Conservation (phyloP, 2,329 filamentous ascomycete genomes). For the Alternaria brassicae region DNA sequence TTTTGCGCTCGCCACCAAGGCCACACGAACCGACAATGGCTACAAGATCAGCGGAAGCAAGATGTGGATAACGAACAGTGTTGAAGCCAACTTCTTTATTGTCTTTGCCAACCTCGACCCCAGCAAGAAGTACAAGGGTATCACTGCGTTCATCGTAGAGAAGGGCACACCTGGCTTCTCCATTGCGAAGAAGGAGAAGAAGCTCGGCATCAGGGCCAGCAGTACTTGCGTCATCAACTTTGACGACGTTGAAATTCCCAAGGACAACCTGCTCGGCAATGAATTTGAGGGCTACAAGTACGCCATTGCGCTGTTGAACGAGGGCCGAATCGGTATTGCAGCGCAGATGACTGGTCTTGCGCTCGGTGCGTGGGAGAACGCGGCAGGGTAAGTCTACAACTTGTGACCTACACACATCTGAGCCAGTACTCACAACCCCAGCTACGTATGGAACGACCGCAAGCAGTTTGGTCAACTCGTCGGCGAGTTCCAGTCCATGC, state of each 20-base stretch:
- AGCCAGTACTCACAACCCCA: conserved; percentile 39
- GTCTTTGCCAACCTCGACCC: conserved; percentile 97
- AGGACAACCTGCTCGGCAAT: conserved; percentile 85
- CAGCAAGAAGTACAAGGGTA: conserved; percentile 93
- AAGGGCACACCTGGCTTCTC: conserved; percentile 88
- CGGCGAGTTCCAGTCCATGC: conserved; percentile 98
- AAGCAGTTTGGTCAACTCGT: conserved; percentile 94
- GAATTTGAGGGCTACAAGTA: conserved; percentile 97
- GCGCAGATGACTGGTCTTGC: conserved; percentile 98
- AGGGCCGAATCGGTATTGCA: conserved; percentile 96
- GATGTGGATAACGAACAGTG: conserved; percentile 99
- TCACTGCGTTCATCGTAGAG: conserved; percentile 94
- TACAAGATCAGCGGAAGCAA: conserved; percentile 91
- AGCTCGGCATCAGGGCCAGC: conserved; percentile 93
- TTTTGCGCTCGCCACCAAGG: conserved; percentile 92
- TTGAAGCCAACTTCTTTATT: conserved; percentile 94
- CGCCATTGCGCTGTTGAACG: conserved; percentile 91
- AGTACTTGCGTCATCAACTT: conserved; percentile 98
- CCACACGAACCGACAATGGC: conserved; percentile 79
- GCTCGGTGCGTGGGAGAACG: conserved; percentile 93
- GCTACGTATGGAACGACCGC: conserved; percentile 97
- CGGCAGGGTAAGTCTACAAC: conserved; percentile 69
- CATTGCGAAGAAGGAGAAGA: conserved; percentile 99
- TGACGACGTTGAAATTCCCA: conserved; percentile 91
- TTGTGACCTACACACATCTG: background rate